Base-by-base conservation (phyloP, 2,329 filamentous ascomycete species). In the Aspergillus hiratsukae region DNA sequence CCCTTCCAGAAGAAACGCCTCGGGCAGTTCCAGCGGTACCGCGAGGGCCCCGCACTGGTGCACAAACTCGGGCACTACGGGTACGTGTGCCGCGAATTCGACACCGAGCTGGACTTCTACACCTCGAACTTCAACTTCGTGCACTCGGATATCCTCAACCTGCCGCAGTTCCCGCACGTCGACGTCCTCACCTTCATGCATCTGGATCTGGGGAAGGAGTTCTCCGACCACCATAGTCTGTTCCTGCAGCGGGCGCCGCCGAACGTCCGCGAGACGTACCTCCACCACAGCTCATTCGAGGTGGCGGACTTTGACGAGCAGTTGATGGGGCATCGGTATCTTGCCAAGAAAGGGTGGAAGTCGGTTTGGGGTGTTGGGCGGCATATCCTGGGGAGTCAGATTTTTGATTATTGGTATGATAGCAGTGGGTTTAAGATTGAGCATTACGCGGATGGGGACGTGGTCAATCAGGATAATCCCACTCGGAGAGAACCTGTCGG, bases 371-470 rank as follows among this genome's bases (percentile, higher is more conserved):
- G 87, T 1, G 82, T 90, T 0, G 87, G 87, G 0, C 73, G 87
- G 52, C 87, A 90, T 74, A 81, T 89, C 23, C 77, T 89, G 63
- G 87, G 87, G 3, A 84, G 81, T 60, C 87, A 89, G 72, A 83
- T 90, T 52, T 90, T 90, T 63, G 86, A 89, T 66, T 89, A 88
- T 69, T 88, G 85, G 85, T 86, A 83, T 65, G 86, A 88, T 70
- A 81, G 82, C 0, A 79, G 76, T 3, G 77, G 78, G 0, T 86
- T 87, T 66, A 87, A 88, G 70, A 74, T 88, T 65, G 85, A 88
- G 72, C 85, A 88, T 69, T 90, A 89, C 64, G 83, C 86, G 17
- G 87, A 89, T 68, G 87, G 87, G 1, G 87, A 90, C 71, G 64
- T 87, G 61, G 79, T 89, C 1, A 84, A 84, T 61, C 76, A 83